Evolutionary conservation across 768 basidiomycete species (phyloP), one percentile per base, ranked within the genome.

Genomic region (Rhizopogon rudus): DNA sequence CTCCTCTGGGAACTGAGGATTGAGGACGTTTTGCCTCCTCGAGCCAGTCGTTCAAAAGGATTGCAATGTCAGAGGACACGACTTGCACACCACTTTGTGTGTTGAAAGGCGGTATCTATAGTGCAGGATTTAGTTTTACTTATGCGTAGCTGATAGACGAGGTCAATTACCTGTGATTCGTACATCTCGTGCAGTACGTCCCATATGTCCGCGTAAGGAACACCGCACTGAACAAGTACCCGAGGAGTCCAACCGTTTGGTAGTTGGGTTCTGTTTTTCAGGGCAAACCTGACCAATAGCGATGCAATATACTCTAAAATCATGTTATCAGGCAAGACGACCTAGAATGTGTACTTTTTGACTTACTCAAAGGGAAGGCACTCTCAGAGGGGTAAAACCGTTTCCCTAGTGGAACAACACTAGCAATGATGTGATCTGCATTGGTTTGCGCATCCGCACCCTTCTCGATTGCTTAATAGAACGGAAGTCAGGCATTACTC

Each of bases 351-450:
- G 31, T 49, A 5, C 51, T 28, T 45, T 58, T 20, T 48, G 50
- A 33, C 91, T 66, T 63, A 94, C 93, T 82, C 29, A 94, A 74
- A 16, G 93, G 93, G 71, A 96, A 94, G 9, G 93, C 89, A 56
- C 84, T 85, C 58, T 93, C 91, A 2, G 93, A 96, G 0, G 94
- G 92, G 66, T 90, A 93, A 67, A 95, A 96, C 20, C 91, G 78
- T 61, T 90, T 85, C 17, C 89, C 92, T 5, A 97, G 76, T 2
- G 86, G 80, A 20, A 86, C 78, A 16, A 94, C 73, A 58, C 77
- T 82, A 13, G 80, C 77, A 37, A 83, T 73, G 52, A 94, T 78
- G 14, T 78, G 74, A 60, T 91, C 87, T 43, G 86, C 80, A 58
- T 81, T 71, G 57, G 74, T 73, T 41, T 75, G 70, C 8, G 78